Evolutionary conservation across 306 rosid species (phyloP), one percentile per base, ranked within the genome.

Genomic region (Senna siamea): DNA sequence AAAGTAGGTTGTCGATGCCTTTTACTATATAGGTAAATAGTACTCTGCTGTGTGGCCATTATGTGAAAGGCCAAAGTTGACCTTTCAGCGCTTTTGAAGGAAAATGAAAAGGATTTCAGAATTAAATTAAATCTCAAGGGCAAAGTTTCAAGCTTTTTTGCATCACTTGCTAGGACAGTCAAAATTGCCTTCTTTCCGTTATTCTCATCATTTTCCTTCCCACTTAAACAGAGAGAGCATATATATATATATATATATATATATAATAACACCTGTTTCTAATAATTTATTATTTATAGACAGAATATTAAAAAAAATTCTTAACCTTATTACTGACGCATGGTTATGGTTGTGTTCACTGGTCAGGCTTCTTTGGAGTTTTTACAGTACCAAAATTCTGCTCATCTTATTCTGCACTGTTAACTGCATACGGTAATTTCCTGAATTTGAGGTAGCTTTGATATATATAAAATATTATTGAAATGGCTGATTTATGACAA

Each of bases 301-400:
- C 30, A 26, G 30, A 26, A 4, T 37, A 37, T 37, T 7, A 1
- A 37, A 37, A 37, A 37, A 37, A 4, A 7, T 37, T 37, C 40
- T 10, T 41, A 8, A 50, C 48, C 20, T 47, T 37, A 4, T 19
- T 18, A 76, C 87, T 84, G 82, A 87, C 86, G 55, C 57, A 46
- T 72, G 15, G 48, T 1, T 37, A 62, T 61, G 60, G 70, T 58
- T 78, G 66, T 76, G 76, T 69, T 75, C 44, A 69, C 34, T 71
- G 51, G 34, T 55, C 96, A 93, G 98, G 98, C 54, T 93, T 93
- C 85, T 78, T 90, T 59, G 98, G 91, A 53, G 90, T 89, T 20
- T 93, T 93, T 50, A 93, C 90, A 4, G 76, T 93, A 40, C 98
- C 98, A 72, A 93, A 87, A 77, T 47, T 91, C 75, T 89, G 89